These are phyloP conservation scores for Waitea zeae DNA, from an alignment of 1,284 basidiomycete species.

Conservation along the genomic window DNA sequence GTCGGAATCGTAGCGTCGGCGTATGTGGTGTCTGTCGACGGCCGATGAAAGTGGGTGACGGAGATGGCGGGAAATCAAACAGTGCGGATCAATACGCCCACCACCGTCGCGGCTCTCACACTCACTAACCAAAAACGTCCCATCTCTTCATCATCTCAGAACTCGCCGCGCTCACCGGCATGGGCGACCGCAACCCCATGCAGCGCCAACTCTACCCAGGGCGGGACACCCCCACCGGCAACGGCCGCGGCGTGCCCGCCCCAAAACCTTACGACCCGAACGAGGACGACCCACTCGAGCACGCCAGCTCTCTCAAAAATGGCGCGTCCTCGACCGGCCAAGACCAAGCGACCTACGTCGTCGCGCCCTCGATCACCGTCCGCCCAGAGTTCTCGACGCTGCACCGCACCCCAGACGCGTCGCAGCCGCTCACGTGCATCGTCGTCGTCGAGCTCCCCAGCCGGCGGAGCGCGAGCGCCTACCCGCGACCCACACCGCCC, in stretches of 20 bases:
- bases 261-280: slow-evolving; percentile 35
- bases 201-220: slow-evolving; percentile 64
- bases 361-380: slow-evolving; percentile 79
- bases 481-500: slow-evolving; percentile 39
- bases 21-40: slow-evolving; percentile 93
- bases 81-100: slow-evolving; percentile 36
- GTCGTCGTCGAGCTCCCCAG: slow-evolving; percentile 79
- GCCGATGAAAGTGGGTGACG: slow-evolving; percentile 86
- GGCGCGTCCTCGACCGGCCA: slow-evolving; percentile 20
- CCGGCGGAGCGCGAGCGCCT: slow-evolving; percentile 35
- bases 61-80: slow-evolving; percentile 66
- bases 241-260: slow-evolving; percentile 11
- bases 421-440: slow-evolving; percentile 76
- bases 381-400: slow-evolving; percentile 77
- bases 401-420: slow-evolving; percentile 48
- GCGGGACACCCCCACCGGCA: slow-evolving; percentile 36
- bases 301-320: slow-evolving; percentile 31
- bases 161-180: slow-evolving; percentile 76
- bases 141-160: slow-evolving; percentile 33
- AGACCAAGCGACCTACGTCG: slow-evolving; percentile 49
- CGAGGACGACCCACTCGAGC: slow-evolving; percentile 68
- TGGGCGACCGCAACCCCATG: slow-evolving; percentile 42
- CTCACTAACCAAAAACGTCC: neutral
- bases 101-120: too few species aligned
- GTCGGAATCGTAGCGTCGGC: slow-evolving; percentile 70